Conservation (phyloP, 2,329 filamentous ascomycete genomes). For the Chaetomium sp. region DNA sequence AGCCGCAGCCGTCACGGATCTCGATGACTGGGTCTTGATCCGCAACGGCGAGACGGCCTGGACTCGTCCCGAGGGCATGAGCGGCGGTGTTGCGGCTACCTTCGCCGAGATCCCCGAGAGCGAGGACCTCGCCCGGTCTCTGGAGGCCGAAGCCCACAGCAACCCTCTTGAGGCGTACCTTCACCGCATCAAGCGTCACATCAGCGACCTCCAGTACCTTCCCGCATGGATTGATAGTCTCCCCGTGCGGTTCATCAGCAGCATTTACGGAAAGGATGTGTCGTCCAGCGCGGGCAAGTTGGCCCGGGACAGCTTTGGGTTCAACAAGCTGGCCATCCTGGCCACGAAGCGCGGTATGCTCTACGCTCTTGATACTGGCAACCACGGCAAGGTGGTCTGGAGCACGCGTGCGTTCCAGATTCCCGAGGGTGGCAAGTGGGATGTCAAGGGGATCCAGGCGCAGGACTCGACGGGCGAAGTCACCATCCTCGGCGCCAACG, state of each 20-base stretch:
- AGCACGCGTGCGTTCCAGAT: slow-evolving; percentile 57
- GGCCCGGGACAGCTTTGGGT: slow-evolving; percentile 73
- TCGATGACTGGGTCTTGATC: slow-evolving; percentile 72
- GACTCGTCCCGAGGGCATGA: slow-evolving; percentile 75
- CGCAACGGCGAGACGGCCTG: slow-evolving; percentile 77
- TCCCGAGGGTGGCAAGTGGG: slow-evolving; percentile 49
- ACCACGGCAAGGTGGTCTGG: slow-evolving; percentile 71
- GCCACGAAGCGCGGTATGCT: slow-evolving; percentile 74
- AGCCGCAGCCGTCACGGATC: slow-evolving; percentile 61
- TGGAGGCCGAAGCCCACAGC: slow-evolving; percentile 81
- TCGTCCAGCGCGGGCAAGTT: slow-evolving; percentile 40
- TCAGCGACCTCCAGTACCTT: slow-evolving; percentile 68
- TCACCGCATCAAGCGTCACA: slow-evolving; percentile 76
- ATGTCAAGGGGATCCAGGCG: slow-evolving; percentile 61
- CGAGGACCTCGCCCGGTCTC: slow-evolving; percentile 68
- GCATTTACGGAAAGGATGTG: slow-evolving; percentile 53
- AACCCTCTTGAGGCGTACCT: slow-evolving; percentile 77
- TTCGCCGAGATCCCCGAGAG: slow-evolving; percentile 72
- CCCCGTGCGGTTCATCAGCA: slow-evolving; percentile 61
- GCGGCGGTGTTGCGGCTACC: slow-evolving; percentile 69
- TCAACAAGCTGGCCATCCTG: slow-evolving; percentile 76
- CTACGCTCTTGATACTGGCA: slow-evolving; percentile 71
- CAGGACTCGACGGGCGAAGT: slow-evolving; percentile 51
- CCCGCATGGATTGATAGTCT: slow-evolving; percentile 66
- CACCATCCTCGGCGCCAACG: slow-evolving; percentile 53